Evolutionary conservation across 306 rosid genomes (phyloP).

Genomic region (Echinosophora koreensis): DNA sequence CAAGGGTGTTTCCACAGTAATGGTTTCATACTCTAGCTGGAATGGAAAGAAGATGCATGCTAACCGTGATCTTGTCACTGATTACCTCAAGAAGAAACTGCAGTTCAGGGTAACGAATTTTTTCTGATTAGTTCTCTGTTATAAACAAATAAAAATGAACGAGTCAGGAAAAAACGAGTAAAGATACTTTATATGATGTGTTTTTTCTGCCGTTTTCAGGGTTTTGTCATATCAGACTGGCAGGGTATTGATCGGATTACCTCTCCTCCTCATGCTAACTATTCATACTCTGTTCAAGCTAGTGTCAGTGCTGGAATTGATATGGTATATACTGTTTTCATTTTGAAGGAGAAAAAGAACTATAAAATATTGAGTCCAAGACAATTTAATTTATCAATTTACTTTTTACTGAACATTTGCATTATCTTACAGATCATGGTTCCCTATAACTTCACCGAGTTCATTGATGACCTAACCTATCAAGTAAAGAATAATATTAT

Average conservation of each 20-base stretch:
- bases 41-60: constrained; percentile 85
- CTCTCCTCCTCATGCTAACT: constrained; percentile 85
- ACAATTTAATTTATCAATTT: neutral
- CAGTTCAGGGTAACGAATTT: constrained; percentile 65
- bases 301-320: constrained; percentile 85
- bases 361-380: neutral
- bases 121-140: neutral
- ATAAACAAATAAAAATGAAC: too few species aligned
- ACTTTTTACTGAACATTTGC: neutral
- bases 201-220: constrained; percentile 54
- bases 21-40: constrained; percentile 91
- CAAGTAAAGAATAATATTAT: constrained; percentile 73
- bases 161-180: neutral
- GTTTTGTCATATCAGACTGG: constrained; percentile 64
- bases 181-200: neutral
- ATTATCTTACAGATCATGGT: constrained; percentile 76
- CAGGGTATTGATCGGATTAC: constrained; percentile 68
- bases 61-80: constrained; percentile 72
- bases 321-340: constrained; percentile 61
- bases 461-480: constrained; percentile 62
- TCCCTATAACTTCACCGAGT: constrained; percentile 62
- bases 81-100: constrained; percentile 70
- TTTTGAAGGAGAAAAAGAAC: neutral
- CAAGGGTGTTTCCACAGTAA: constrained; percentile 83
- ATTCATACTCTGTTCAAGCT: constrained; percentile 78